These are phyloP conservation scores for Verticillium zaregamsianum DNA, from an alignment of 2,329 filamentous ascomycete species.

Conservation along the genomic window DNA sequence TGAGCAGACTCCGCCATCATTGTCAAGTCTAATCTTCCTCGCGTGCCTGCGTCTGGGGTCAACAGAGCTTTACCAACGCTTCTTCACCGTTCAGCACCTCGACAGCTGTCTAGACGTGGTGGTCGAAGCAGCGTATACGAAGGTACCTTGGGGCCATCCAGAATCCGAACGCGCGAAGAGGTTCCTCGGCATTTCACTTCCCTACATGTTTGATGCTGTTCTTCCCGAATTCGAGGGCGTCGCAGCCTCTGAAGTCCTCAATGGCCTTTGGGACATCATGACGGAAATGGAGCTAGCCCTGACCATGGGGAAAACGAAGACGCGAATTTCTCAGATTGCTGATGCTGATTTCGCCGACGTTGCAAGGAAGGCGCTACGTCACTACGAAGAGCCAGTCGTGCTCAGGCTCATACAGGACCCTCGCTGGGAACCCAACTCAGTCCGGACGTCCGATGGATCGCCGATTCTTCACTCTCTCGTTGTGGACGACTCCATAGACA, in stretches of 20 bases:
- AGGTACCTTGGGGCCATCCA: neutral
- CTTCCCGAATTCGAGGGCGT: neutral
- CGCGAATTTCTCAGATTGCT: neutral
- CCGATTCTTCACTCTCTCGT: conserved; percentile 5
- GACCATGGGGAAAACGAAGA: neutral
- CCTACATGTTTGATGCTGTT: neutral
- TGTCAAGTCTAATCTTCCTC: conserved; percentile 6
- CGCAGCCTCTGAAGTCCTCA: neutral
- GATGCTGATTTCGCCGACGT: neutral
- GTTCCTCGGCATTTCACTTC: neutral
- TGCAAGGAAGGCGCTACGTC: conserved; percentile 1
- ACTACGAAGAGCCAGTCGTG: conserved; percentile 1
- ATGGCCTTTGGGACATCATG: conserved; percentile 2
- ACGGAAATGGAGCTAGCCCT: neutral
- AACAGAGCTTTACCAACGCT: neutral
- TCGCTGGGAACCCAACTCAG: conserved; percentile 9
- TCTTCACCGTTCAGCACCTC: neutral
- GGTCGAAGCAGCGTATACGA: neutral
- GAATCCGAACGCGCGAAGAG: neutral
- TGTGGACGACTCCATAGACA: conserved; percentile 9
- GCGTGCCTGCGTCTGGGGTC: conserved; percentile 1
- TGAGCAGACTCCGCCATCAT: neutral
- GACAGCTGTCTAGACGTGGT: neutral
- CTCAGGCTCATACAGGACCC: conserved; percentile 7
- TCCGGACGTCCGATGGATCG: neutral